Percentiles rank a stretch among this genome's conserved stretches.
Evolutionary conservation across 805 yeast species (phyloP).

Genomic region (Komagataella pastoris): DNA sequence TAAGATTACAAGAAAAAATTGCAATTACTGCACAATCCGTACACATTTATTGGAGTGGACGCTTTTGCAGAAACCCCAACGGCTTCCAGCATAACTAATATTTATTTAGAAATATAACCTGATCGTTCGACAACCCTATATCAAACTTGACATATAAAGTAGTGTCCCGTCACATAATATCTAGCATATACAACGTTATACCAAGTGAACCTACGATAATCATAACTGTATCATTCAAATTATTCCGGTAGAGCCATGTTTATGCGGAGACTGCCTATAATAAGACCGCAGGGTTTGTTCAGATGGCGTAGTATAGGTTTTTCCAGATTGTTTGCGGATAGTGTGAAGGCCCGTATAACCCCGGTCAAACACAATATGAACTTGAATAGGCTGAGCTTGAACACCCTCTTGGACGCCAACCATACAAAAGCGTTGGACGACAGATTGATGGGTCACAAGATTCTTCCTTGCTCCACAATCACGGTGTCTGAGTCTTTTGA

Average conservation of each 20-base stretch:
- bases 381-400: neutral
- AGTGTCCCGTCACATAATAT: neutral
- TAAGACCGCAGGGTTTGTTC: neutral
- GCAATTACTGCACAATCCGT: no score
- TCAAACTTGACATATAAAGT: neutral
- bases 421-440: conserved; percentile 13
- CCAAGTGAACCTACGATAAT: neutral
- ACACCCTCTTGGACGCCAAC: neutral
- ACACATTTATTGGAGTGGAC: no score
- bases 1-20: no score
- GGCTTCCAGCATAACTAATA: neutral
- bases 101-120: no score
- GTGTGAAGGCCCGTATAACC: neutral
- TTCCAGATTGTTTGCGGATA: neutral
- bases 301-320: neutral
- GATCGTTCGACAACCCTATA: no score
- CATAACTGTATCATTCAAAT: neutral
- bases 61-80: no score
- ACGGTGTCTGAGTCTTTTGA: neutral
- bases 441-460: neutral
- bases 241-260: neutral
- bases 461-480: neutral
- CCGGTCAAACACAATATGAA: neutral
- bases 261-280: neutral
- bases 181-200: no score